Conservation (phyloP, 352 stramenopile species). For the Globisporangium parvum region DNA sequence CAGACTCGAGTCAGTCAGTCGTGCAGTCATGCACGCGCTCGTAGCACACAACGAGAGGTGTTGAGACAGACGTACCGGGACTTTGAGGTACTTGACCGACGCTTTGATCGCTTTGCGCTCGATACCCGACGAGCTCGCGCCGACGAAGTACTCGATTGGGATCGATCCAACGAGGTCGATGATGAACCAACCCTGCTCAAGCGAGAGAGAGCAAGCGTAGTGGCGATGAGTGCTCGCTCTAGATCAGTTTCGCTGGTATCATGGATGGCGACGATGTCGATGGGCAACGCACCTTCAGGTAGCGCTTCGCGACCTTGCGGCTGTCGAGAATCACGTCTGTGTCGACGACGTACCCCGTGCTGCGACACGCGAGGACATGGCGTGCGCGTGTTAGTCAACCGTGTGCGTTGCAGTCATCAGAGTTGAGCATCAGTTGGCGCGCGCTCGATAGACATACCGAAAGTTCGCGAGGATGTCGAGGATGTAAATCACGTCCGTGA, state of each 20-base stretch:
- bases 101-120: slow-evolving; percentile 60
- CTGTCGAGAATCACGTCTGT: slow-evolving; percentile 52
- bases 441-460: slow-evolving; percentile 19
- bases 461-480: slow-evolving; percentile 52
- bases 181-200: slow-evolving; percentile 38
- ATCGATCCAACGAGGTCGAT: slow-evolving; percentile 52
- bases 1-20: background rate
- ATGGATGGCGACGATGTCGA: background rate
- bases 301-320: slow-evolving; percentile 36
- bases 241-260: too few relatives aligned
- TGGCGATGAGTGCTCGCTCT: too few relatives aligned
- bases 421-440: background rate
- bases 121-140: slow-evolving; percentile 21
- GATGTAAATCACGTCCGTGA: slow-evolving; percentile 43
- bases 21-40: background rate
- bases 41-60: background rate
- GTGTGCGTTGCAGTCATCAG: too few relatives aligned
- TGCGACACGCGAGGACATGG: slow-evolving; percentile 9
- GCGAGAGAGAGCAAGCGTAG: too few relatives aligned
- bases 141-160: slow-evolving; percentile 40
- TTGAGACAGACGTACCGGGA: slow-evolving; percentile 26
- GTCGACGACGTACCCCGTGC: slow-evolving; percentile 51
- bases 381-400: background rate
- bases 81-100: slow-evolving; percentile 58
- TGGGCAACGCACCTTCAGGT: slow-evolving; percentile 26